Base-by-base conservation (phyloP, 139 green algal species). In the Micractinium sp. region DNA sequence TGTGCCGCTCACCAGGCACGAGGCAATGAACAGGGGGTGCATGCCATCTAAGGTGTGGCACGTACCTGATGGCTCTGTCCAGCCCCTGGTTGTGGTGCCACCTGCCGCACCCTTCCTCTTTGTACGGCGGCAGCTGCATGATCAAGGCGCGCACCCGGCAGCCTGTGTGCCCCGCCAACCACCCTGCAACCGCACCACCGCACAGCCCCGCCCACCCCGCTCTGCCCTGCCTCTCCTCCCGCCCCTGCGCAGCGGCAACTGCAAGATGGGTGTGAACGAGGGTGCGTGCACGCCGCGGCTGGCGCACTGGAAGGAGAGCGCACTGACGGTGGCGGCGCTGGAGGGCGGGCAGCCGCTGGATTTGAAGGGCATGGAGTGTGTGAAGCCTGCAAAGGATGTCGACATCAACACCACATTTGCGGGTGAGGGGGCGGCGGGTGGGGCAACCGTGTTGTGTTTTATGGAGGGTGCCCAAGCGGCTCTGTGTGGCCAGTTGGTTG, bases 221-320 rank as follows among this genome's bases (percentile, higher is more conserved):
- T 29, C 41, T 31, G 31, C 47, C 79, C 25, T 25, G 25, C 0
- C 79, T 15, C 36, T 29, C 38, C 69, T 19, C 0, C 4, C 9
- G 5, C 14, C 23, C 61, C 20, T 12, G 31, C n/a, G 85, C 85
- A 89, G 86, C 60, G 89, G 89, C 74, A 38, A 89, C 76, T 92
- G 89, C 63, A 67, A 74, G 33, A 60, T 90, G 73, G 89, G 84
- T 1, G 85, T 81, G n/a, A 80, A 86, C 36, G 74, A 82, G 61
- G 71, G 13, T 13, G 33, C 29, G 22, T 92, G 89, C 89, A 66
- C 36, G 7, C 89, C 89, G 0, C 81, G 81, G 36, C 75, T 92
- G 76, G 41, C 41, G 29, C 89, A 89, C 75, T 92, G 89, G 89
- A 27, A 36, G 80, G 56, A 90, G 81, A 82, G 60, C 47, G 83